These are phyloP conservation scores for Cryptococcus sp. DNA, from an alignment of 1,284 basidiomycete species.

Conservation along the genomic window DNA sequence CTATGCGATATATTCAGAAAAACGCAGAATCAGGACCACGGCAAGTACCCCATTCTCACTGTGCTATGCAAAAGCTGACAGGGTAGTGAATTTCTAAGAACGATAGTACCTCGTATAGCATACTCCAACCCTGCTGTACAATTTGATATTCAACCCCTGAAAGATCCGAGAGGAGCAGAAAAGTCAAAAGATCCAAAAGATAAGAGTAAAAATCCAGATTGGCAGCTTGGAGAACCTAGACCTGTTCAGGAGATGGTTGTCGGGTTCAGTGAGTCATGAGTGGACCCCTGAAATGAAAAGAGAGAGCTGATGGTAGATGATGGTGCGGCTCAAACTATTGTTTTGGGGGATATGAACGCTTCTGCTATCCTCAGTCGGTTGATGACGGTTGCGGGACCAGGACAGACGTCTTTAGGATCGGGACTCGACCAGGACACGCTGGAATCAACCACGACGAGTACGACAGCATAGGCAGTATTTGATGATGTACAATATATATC, in stretches of 20 bases:
- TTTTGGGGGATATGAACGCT: not conserved
- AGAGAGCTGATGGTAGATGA: not conserved
- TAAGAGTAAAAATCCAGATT: slow-evolving; percentile 13
- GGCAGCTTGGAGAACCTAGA: slow-evolving; percentile 8
- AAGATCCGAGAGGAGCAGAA: slow-evolving; percentile 17
- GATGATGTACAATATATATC: too few relatives aligned
- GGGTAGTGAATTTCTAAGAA: slow-evolving; percentile 33
- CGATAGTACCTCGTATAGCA: slow-evolving; percentile 34
- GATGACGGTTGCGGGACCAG: not conserved
- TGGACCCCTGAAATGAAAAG: too few relatives aligned
- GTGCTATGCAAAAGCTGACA: not conserved
- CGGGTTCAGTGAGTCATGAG: slow-evolving; percentile 26
- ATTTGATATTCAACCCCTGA: slow-evolving; percentile 25
- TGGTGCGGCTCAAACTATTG: not conserved
- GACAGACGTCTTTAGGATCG: too few relatives aligned
- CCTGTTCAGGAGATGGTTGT: slow-evolving; percentile 22
- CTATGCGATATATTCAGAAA: slow-evolving; percentile 26
- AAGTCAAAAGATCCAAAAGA: slow-evolving; percentile 21
- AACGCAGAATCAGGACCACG: slow-evolving; percentile 29
- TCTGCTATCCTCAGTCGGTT: not conserved
- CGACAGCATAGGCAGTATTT: too few relatives aligned
- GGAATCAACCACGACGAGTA: too few relatives aligned
- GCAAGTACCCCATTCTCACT: slow-evolving; percentile 16
- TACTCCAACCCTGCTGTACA: slow-evolving; percentile 38
- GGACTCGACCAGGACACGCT: too few relatives aligned